Evolutionary conservation across 306 rosid species (phyloP).

Genomic region (Rosa chinensis): DNA sequence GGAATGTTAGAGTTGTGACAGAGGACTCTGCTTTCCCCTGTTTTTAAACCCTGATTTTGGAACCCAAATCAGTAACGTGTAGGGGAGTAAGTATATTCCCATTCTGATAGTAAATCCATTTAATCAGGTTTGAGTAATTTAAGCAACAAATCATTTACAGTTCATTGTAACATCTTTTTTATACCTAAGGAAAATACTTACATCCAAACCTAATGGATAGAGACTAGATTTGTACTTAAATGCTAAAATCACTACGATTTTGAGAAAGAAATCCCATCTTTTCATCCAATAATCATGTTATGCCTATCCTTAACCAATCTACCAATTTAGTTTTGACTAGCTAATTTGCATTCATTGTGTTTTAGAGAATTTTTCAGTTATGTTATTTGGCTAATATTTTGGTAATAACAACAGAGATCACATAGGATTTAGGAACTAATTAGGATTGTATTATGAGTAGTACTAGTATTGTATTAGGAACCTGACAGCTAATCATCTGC

Average conservation of each 20-base stretch:
- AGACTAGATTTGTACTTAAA: background rate
- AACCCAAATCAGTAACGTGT: background rate
- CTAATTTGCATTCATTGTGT: background rate
- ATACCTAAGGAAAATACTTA: too few relatives aligned
- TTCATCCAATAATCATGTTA: too few relatives aligned
- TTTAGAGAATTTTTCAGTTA: background rate
- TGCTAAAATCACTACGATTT: too few relatives aligned
- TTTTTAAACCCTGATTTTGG: constrained; percentile 24
- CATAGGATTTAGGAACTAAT: too few relatives aligned
- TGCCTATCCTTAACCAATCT: background rate
- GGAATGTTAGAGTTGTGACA: background rate
- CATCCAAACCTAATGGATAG: background rate
- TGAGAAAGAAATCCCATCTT: too few relatives aligned
- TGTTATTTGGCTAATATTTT: background rate
- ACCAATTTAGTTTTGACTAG: background rate
- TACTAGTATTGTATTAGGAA: too few relatives aligned
- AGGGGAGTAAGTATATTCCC: background rate
- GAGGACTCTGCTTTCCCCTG: constrained; percentile 14
- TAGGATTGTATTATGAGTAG: too few relatives aligned
- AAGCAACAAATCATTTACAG: background rate
- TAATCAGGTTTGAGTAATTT: background rate
- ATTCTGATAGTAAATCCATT: background rate
- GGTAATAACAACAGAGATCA: too few relatives aligned
- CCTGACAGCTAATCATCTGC: too few relatives aligned
- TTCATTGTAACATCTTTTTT: background rate